Base-by-base conservation (phyloP, 495 filamentous ascomycete species). In the Aspergillus panamensis region DNA sequence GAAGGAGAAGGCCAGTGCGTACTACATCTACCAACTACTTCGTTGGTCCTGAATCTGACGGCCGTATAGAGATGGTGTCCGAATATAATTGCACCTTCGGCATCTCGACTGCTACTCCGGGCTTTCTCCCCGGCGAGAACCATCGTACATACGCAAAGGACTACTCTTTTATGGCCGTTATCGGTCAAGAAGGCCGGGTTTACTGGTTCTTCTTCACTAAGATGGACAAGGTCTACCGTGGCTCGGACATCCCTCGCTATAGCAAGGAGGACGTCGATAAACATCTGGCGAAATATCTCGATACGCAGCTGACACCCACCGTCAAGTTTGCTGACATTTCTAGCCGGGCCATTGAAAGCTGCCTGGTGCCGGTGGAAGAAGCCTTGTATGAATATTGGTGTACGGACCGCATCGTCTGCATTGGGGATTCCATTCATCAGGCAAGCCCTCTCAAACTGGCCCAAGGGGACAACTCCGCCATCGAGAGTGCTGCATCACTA, bases 401-500 rank as follows among this genome's bases (percentile, higher is more conserved):
- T 10, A 43, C n/a, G 9, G 62, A 56, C 9, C 52, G 65, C 6
- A 51, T 51, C 20, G 64, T 63, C 13, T 67, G 65, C 43, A 64
- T 69, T 44, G 67, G 67, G 6, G 65, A 69, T 21, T 52, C 60
- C 0, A 19, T 61, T 3, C 67, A 67, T 45, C 66, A 69, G 63
- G 64, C 65, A 65, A 31, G 56, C 40, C 20, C 32, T 10, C 12
- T 30, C 19, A 63, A 63, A 42, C 39, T 66, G 25, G 66, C 58
- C 8, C 64, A 62, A 31, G 64, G 64, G 8, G 66, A 29, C 7
- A 69, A 66, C 31, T 33, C 51, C 32, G 58, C 66, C 17, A 64
- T 80, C 0, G 69, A 73, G 62, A 75, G 71, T 32, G 71, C 74
- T 10, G 76, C 75, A 6, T 69, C 66, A 0, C 62, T 83, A 0